These are phyloP conservation scores for Pezicula radicicola DNA, from an alignment of 2,329 filamentous ascomycete genomes.

Conservation along the genomic window DNA sequence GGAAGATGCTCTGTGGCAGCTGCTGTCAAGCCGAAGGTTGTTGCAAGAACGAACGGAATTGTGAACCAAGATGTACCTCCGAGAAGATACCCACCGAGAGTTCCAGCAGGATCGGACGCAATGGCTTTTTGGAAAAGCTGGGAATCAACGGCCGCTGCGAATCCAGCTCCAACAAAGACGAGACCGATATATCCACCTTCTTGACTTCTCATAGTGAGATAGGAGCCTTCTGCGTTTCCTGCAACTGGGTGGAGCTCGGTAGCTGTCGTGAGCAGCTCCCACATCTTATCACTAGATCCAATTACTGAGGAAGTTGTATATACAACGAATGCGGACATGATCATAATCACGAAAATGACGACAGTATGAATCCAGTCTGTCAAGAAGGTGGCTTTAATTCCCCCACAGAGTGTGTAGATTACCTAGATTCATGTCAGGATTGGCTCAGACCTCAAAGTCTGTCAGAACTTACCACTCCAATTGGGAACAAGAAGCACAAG, in stretches of 20 bases:
- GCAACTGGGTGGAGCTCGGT: slow-evolving; percentile 65
- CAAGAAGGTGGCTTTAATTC: slow-evolving; percentile 80
- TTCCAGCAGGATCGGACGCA: slow-evolving; percentile 75
- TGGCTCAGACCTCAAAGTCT: slow-evolving; percentile 24
- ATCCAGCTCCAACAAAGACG: slow-evolving; percentile 79
- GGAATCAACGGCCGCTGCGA: slow-evolving; percentile 33
- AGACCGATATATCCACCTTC: slow-evolving; percentile 74
- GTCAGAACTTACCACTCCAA: slow-evolving; percentile 58
- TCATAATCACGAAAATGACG: slow-evolving; percentile 77
- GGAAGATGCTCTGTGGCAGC: slow-evolving; percentile 72
- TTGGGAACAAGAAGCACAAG: slow-evolving; percentile 74
- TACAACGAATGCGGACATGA: slow-evolving; percentile 63
- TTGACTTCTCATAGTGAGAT: slow-evolving; percentile 76
- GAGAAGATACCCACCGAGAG: slow-evolving; percentile 74
- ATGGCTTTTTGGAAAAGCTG: slow-evolving; percentile 78
- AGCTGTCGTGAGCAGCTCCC: slow-evolving; percentile 68
- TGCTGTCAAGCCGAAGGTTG: slow-evolving; percentile 78
- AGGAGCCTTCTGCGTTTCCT: slow-evolving; percentile 75
- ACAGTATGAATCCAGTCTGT: slow-evolving; percentile 80
- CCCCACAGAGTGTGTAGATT: slow-evolving; percentile 69
- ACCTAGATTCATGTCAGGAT: slow-evolving; percentile 20
- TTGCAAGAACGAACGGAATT: slow-evolving; percentile 82
- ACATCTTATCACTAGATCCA: slow-evolving; percentile 72
- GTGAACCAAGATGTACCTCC: slow-evolving; percentile 86
- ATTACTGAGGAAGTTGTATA: slow-evolving; percentile 70